Base-by-base conservation (phyloP, 805 yeast genomes). In the Alloascoidea africana region DNA sequence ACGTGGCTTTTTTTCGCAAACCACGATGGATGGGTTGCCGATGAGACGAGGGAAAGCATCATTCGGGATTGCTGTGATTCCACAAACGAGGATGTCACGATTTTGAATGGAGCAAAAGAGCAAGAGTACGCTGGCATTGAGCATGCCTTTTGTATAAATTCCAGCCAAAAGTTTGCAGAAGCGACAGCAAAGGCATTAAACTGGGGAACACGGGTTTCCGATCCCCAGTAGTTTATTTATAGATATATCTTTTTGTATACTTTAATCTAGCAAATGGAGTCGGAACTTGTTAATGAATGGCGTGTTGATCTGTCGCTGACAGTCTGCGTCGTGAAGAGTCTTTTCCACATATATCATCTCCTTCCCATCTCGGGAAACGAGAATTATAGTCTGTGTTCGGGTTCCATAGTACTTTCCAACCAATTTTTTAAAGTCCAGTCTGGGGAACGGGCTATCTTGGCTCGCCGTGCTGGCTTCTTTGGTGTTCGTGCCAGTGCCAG, bases 351-450 rank as follows among this genome's bases (percentile, higher is more conserved):
- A 82, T 36, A 68, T 66, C 15, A 80, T 56, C 27, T 57, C 40
- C n/a, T n/a, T n/a, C 47, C 82, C 64, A 32, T 49, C 41, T 30
- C 62, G 65, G 48, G 70, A 73, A 5, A 81, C 63, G 16, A 83
- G 46, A 3, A 85, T 63, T 2, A 85, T 68, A 0, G 94, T 84
- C 53, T 86, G 95, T 0, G 95, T 82, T 39, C 96, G 59, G 0
- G 96, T 86, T 0, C 96, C 96, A 51, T 85, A 87, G 47, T 63
- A 74, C 16, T 61, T 54, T 0, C 85, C 84, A 13, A 63, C 56
- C n/a, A 55, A 27, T 46, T 14, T 44, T 41, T 3, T 59, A n/a
- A n/a, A n/a, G n/a, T n/a, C n/a, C 53, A 14, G 52, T 11, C 18
- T 8, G 11, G 14, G 14, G n/a, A 23, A 23, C 8, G 30, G n/a